Conservation (phyloP, 371 early-diverging fungal species). For the Amoeboaphelidium occidentale region DNA sequence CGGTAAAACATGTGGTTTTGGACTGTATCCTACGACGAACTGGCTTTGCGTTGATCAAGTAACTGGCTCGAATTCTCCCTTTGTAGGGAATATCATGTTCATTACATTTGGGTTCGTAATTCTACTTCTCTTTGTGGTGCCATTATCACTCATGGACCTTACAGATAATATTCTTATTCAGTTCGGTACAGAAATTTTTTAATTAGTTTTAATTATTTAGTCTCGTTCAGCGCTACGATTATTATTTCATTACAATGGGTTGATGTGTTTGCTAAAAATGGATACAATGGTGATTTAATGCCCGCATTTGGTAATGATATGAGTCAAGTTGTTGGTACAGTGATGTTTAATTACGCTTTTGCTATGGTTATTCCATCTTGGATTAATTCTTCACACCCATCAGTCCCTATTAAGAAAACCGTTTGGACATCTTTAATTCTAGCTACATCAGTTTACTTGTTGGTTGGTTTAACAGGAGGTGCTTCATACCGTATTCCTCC, state of each 20-base stretch:
- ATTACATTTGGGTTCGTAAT: slow-evolving; percentile 15
- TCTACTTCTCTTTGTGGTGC: slow-evolving; percentile 8
- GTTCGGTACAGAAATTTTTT: slow-evolving; percentile 21
- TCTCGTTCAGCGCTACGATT: slow-evolving; percentile 19
- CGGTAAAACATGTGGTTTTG: slow-evolving; percentile 15
- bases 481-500: too few species aligned
- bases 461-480: too few species aligned
- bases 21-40: slow-evolving; percentile 11
- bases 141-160: slow-evolving; percentile 18
- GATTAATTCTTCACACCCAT: slow-evolving; percentile 25
- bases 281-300: slow-evolving; percentile 17
- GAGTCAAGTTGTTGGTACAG: slow-evolving; percentile 25
- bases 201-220: slow-evolving; percentile 28
- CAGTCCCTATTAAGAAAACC: slow-evolving; percentile 23
- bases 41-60: slow-evolving; percentile 11
- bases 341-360: slow-evolving; percentile 31
- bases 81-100: slow-evolving; percentile 17
- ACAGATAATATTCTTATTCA: slow-evolving; percentile 24
- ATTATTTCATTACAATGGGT: slow-evolving; percentile 25
- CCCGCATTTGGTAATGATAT: slow-evolving; percentile 20
- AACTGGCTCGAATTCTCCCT: slow-evolving; percentile 14
- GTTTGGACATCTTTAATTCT: too few species aligned
- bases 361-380: slow-evolving; percentile 33
- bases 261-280: slow-evolving; percentile 22
- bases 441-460: too few species aligned